Base-by-base conservation (phyloP, 2,329 filamentous ascomycete genomes). In the Leptographium lundbergii region DNA sequence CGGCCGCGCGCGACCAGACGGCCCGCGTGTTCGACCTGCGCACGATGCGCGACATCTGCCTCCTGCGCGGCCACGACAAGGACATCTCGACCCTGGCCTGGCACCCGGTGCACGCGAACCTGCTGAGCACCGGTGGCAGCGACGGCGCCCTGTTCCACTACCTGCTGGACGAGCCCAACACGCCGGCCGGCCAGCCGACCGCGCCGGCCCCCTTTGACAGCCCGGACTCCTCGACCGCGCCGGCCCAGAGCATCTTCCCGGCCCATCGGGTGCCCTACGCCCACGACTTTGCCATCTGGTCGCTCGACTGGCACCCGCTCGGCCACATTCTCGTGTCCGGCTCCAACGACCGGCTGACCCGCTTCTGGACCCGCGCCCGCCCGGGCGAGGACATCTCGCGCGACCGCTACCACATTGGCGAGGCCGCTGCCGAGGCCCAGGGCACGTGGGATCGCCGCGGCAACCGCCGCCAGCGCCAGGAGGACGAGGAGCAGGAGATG, bases 41-140 rank as follows among this genome's bases (percentile, higher is more conserved):
- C 55, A 96, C 96, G 88, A 97, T 99, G 94, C 88, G 94, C 63
- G 94, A 99, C 70, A 91, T 97, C 59, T 89, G 91, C 66, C 82
- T 97, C 54, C 81, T 99, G 25, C 88, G 92, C 65, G 94, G 94
- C 9, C 91, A 97, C 69, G 91, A 97, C 66, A 97, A 96, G 73
- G 94, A 96, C 65, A 89, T 99, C 61, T 92, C 90, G 14, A 95
- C 91, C 1, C 74, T 99, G 56, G 80, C 89, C 4, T 99, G 92
- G 90, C 94, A 99, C 72, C 94, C 94, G 0, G 82, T 96, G 57
- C 94, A 97, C 70, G 82, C 89, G 58, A 91, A 89, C 60, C 77
- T 99, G 50, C 82, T 99, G 39, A 94, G 88, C 58, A 96, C 92
- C 0, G 94, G 91, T 61, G 91, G 91, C 59, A 86, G 89, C 65